Conservation (phyloP, 371 early-diverging fungal species). For the Vairimorpha ceranae region DNA sequence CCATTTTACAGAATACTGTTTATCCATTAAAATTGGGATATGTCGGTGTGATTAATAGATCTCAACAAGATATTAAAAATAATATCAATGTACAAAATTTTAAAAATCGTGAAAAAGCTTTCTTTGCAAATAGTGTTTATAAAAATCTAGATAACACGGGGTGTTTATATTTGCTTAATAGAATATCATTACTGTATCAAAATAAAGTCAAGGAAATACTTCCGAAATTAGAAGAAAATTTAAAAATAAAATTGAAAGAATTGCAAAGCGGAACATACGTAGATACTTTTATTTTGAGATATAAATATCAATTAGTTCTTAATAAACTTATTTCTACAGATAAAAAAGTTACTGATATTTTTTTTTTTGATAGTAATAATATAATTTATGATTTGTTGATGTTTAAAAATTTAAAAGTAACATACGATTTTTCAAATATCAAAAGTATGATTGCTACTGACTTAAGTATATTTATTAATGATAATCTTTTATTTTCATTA, state of each 20-base stretch:
- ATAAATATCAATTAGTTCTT: not conserved
- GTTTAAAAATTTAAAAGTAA: not conserved
- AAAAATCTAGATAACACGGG: conserved; percentile 12
- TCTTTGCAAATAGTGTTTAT: conserved; percentile 35
- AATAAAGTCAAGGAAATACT: conserved; percentile 7
- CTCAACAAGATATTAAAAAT: conserved; percentile 66
- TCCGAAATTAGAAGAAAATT: conserved; percentile 17
- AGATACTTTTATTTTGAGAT: not conserved
- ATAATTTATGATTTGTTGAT: not conserved
- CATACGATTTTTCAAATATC: not conserved
- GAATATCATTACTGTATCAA: conserved; percentile 22
- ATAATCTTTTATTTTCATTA: not conserved
- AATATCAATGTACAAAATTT: conserved; percentile 17
- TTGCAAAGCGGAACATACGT: not conserved
- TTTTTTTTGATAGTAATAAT: not conserved
- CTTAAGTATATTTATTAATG: conserved; percentile 6
- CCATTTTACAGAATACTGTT: conserved; percentile 71
- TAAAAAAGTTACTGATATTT: not conserved
- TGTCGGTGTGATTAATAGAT: conserved; percentile 87
- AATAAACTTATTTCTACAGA: not conserved
- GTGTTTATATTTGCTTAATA: conserved; percentile 10
- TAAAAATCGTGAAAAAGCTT: conserved; percentile 26
- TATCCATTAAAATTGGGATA: conserved; percentile 87
- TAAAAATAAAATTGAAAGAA: conserved; percentile 15
- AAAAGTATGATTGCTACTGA: not conserved